Evolutionary conservation across 2,329 filamentous ascomycete species (phyloP), one percentile per base, ranked within the genome.

Genomic region (Zasmidium citrigriseum): DNA sequence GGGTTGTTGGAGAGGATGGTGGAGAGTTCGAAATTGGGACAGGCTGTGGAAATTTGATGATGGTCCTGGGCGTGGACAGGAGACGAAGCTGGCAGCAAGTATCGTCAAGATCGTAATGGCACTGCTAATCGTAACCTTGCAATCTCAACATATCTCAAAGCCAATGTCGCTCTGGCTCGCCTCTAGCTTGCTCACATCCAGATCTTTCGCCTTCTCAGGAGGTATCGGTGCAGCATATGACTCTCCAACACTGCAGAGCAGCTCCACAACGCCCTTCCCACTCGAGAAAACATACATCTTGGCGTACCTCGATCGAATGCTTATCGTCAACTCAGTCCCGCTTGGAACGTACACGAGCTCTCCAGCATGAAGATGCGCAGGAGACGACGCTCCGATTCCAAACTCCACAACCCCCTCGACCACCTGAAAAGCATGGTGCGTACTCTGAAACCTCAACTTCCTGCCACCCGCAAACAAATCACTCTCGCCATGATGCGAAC

Each of bases 381-480:
- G 73, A 3, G 61, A 58, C 4, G 68, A 67, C 1, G 67, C 75
- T 56, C 73, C 70, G 24, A 83, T 55, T 34, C 66, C 70, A 3
- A 84, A 74, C 16, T 68, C 71, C 3, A 83, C 64, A 0, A 73
- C 61, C 0, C 82, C 82, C 58, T 83, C 81, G 45, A 76, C 70
- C 0, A 83, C 75, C 54, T 73, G 77, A 48, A 85, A 73, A 53
- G 80, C 83, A 66, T 85, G 83, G 61, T 84, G 82, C 1, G 81
- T 80, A 0, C 68, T 68, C 0, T 68, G 54, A 60, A 85, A 85
- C 0, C 71, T 74, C 25, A 83, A 57, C 57, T 68, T 75, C 22
- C 69, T 67, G 0, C 38, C 54, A 22, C 49, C 44, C 10, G 47
- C 58, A 52, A 81, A 73, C 0, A 76, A 57, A 4, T 74, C 73